Conservation (phyloP, 805 yeast species). For the Wickerhamiella kazuoi region DNA sequence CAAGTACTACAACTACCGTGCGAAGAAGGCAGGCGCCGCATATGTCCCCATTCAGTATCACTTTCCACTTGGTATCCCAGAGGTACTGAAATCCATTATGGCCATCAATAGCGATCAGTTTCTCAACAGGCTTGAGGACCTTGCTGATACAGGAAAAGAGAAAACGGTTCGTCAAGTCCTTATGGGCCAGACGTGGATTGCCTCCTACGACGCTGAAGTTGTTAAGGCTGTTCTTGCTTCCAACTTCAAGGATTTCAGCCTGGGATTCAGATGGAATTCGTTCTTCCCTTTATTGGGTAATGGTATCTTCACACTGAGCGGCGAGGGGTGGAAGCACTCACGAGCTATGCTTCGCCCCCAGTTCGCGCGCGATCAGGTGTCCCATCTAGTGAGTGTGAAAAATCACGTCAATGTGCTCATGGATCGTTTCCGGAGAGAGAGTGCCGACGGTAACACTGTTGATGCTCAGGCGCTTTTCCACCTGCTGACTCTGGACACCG, state of each 20-base stretch:
- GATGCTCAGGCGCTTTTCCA: constrained; percentile 15
- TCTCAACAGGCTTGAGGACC: background rate
- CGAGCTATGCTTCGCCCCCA: constrained; percentile 19
- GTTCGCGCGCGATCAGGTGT: constrained; percentile 16
- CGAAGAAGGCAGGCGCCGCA: background rate
- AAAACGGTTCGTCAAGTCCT: constrained; percentile 1
- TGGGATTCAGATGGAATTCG: constrained; percentile 15
- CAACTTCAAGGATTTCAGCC: constrained; percentile 15
- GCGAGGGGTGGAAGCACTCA: constrained; percentile 20
- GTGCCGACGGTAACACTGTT: constrained; percentile 7
- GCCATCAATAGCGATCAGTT: background rate
- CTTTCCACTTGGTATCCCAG: background rate
- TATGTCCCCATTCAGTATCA: background rate
- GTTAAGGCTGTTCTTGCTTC: constrained; percentile 16
- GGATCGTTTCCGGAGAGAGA: constrained; percentile 4
- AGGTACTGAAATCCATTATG: background rate
- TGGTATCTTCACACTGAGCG: constrained; percentile 18
- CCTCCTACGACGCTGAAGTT: constrained; percentile 17
- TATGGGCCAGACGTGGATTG: constrained; percentile 3
- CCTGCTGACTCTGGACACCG: constrained; percentile 15
- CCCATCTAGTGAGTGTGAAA: constrained; percentile 13
- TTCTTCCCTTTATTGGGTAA: constrained; percentile 15
- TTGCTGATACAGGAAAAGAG: background rate
- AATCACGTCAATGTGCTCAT: constrained; percentile 14
- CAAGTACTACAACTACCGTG: background rate